Evolutionary conservation across 352 stramenopile species (phyloP), one percentile per base, ranked within the genome.

Genomic region (Pythium rhizo-oryzae): DNA sequence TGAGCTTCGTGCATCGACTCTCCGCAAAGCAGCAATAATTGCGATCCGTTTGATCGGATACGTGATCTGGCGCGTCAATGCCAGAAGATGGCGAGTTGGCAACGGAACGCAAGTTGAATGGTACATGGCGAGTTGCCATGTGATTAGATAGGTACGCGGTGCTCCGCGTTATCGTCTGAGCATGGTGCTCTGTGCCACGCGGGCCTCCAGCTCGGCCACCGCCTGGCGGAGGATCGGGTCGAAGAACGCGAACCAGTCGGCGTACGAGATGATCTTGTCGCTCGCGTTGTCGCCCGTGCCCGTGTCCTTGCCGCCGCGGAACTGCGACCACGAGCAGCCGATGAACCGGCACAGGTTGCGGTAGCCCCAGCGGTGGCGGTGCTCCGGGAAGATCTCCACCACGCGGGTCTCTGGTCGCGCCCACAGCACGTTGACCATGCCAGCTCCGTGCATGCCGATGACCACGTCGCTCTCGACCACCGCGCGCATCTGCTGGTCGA

Each of bases 381-480:
- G 13, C 49, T 77, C 77, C 0, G 84, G 86, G 54, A 94, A 94
- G 62, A 94, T 93, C 71, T 94, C 86, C 21, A 93, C 39, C 13
- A 94, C 70, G 8, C 70, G 59, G 64, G 81, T 90, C 65, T 72
- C 61, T 0, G 82, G 82, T 2, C 78, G 74, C 15, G 81, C 60
- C 81, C 85, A 94, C 1, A 90, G 23, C 0, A 94, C 77, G 54
- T 94, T 94, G 2, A 91, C 83, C 56, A 94, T 79, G 19, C 87
- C 87, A 19, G 87, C 87, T 41, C 87, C 87, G 62, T 94, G 87
- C 87, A 93, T 94, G 4, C 84, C 80, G 51, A 94, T 87, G 28
- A 94, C 80, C 50, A 94, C 75, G 62, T 92, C 84, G 59, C 87
- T 94, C 21, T 85, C 68, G 12, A 87, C 61, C 11, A 84, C 81